Base-by-base conservation (phyloP, 179 eudicot species). In the Patellifolia procumbens region DNA sequence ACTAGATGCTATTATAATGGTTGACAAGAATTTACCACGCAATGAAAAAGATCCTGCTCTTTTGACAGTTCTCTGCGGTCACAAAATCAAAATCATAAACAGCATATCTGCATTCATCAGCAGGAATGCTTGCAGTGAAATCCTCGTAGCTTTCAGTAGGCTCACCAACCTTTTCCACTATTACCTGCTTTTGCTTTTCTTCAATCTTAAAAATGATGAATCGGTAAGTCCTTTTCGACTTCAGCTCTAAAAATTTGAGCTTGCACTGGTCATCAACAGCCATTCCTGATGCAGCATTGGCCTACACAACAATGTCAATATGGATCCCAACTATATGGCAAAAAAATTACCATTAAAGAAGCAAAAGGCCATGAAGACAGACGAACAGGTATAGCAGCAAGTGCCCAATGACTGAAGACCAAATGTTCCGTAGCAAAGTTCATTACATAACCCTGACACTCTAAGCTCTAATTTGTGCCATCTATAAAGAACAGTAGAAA, bases 11-110 rank as follows among this genome's bases (percentile, higher is more conserved):
- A n/a, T n/a, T 46, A 46, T 46, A 31, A 3, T 29, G 59, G 59
- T 37, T 12, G 71, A 68, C 26, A 8, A 48, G 12, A 48, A 24
- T 24, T 70, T 51, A 70, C 73, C 73, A 70, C 32, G 73, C 73
- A 11, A 70, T 70, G 73, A 70, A 70, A 70, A 70, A 70, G 73
- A 70, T 70, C 73, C 73, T 49, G 73, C 73, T 70, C 73, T 70
- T 70, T 49, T 70, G 73, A 60, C 73, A 70, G 20, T 70, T 70
- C 73, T 70, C 73, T 8, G 73, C 73, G 19, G 73, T 70, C 60
- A 70, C 73, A 70, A 49, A 70, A 32, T 70, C 73, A 17, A 70
- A 70, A 70, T 70, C 73, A 49, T 70, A 70, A 28, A 70, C 73
- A 49, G 73, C 73, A 4, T 70, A 70, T 70, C 73, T 17, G 58